Evolutionary conservation across 140 eudicot species (phyloP).

Genomic region (Flaveria floridana): DNA sequence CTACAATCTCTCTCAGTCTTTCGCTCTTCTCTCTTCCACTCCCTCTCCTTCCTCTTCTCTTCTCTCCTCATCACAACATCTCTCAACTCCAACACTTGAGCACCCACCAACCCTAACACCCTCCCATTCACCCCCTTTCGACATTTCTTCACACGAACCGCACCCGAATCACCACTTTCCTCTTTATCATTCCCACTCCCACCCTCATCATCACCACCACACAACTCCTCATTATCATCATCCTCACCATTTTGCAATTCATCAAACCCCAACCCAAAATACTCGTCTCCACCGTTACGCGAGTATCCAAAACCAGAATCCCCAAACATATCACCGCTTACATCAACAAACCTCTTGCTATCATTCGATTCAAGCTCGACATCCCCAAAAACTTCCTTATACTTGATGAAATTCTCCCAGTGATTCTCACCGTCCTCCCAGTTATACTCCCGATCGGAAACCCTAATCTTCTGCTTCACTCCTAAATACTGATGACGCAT

Average conservation of each 20-base stretch:
- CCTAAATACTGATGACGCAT: constrained; percentile 94
- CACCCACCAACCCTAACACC: constrained; percentile 59
- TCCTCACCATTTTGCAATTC: constrained; percentile 47
- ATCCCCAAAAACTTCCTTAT: constrained; percentile 83
- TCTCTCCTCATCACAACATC: constrained; percentile 67
- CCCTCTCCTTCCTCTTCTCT: constrained; percentile 62
- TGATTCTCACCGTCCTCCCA: constrained; percentile 85
- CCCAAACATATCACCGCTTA: constrained; percentile 42
- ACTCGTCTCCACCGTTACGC: constrained; percentile 38
- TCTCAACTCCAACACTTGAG: constrained; percentile 65
- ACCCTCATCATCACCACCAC: constrained; percentile 26
- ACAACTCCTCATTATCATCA: constrained; percentile 34
- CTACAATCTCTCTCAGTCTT: constrained; percentile 34
- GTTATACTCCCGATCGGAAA: constrained; percentile 50
- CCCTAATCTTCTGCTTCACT: constrained; percentile 83
- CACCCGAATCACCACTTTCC: constrained; percentile 42
- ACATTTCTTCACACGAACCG: constrained; percentile 33
- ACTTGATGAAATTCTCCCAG: constrained; percentile 89
- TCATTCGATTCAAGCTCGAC: constrained; percentile 52
- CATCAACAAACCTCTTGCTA: constrained; percentile 34
- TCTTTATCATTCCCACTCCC: constrained; percentile 32
- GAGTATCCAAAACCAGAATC: constrained; percentile 35
- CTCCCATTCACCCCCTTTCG: constrained; percentile 47
- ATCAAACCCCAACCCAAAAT: constrained; percentile 53
- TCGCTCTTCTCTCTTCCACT: constrained; percentile 26